A percentile compares a stretch with the other conserved stretches of the same genome.
These are phyloP conservation scores for Homolaphlyctis polyrhiza DNA, from an alignment of 371 early-diverging fungal genomes.

Conservation along the genomic window DNA sequence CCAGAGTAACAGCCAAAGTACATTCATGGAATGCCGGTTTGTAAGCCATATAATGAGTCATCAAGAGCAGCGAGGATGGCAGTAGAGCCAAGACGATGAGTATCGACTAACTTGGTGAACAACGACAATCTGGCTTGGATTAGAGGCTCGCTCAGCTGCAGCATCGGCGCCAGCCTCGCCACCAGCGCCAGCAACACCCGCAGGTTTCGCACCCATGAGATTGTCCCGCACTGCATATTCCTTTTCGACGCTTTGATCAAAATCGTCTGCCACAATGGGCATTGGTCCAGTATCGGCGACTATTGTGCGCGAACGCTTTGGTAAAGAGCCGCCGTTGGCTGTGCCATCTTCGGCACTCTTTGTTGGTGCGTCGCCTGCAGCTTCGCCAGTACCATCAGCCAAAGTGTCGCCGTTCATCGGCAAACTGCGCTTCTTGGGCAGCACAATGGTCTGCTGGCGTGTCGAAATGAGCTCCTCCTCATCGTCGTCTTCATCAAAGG, in stretches of 20 bases:
- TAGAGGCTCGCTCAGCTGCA: conserved; percentile 4
- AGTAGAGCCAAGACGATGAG: neutral
- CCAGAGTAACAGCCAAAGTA: too few species aligned
- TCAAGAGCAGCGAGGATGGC: neutral
- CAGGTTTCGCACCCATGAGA: conserved; percentile 10
- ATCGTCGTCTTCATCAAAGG: conserved; percentile 16
- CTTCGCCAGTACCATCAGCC: neutral
- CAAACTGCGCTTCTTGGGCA: neutral
- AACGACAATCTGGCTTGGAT: conserved; percentile 17
- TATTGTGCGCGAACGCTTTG: neutral
- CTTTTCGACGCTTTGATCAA: conserved; percentile 66
- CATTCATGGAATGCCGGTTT: too few species aligned
- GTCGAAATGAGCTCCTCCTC: neutral
- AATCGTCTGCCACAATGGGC: conserved; percentile 62
- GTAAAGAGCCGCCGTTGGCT: too few species aligned
- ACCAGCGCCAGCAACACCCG: neutral
- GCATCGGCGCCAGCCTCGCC: conserved; percentile 7
- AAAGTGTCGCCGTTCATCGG: neutral
- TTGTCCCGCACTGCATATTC: conserved; percentile 16
- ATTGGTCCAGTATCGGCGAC: neutral
- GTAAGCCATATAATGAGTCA: too few species aligned
- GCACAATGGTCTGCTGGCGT: neutral
- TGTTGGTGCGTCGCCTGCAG: neutral
- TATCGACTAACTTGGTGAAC: conserved; percentile 18
- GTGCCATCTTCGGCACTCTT: neutral